Evolutionary conservation across 148 eudicot species (phyloP).

Genomic region (Camellia sinensis): DNA sequence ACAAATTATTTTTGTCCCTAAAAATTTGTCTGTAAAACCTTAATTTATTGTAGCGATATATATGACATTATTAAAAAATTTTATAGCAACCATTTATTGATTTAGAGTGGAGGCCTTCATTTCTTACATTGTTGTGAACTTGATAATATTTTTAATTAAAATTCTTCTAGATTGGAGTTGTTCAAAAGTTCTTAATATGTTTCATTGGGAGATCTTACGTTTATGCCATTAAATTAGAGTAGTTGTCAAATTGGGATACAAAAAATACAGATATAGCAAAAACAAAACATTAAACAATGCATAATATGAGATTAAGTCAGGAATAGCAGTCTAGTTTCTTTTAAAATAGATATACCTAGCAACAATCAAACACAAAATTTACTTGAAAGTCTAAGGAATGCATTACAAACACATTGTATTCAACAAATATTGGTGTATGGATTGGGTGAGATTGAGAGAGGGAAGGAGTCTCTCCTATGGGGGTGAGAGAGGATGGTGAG

Average conservation of each 20-base stretch:
- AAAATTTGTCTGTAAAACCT: no score
- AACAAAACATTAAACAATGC: not conserved
- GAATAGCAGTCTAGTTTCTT: not conserved
- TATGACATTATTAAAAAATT: not conserved
- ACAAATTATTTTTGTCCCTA: no score
- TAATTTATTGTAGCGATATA: no score
- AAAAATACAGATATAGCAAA: not conserved
- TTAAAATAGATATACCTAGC: not conserved
- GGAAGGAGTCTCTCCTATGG: no score
- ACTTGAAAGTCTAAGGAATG: conserved; percentile 11
- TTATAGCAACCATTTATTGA: not conserved
- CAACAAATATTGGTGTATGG: conserved; percentile 20
- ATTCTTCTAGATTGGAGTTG: not conserved
- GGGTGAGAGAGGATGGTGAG: no score
- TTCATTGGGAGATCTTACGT: not conserved
- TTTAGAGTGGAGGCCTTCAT: not conserved
- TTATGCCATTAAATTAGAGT: not conserved
- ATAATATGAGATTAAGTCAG: not conserved
- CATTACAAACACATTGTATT: conserved; percentile 43
- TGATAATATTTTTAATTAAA: no score
- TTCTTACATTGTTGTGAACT: not conserved
- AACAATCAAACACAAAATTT: not conserved
- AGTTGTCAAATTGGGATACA: no score
- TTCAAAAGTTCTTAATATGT: not conserved
- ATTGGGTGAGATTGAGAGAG: no score